Base-by-base conservation (phyloP, 352 stramenopile species). In the Phytophthora ohioensis region DNA sequence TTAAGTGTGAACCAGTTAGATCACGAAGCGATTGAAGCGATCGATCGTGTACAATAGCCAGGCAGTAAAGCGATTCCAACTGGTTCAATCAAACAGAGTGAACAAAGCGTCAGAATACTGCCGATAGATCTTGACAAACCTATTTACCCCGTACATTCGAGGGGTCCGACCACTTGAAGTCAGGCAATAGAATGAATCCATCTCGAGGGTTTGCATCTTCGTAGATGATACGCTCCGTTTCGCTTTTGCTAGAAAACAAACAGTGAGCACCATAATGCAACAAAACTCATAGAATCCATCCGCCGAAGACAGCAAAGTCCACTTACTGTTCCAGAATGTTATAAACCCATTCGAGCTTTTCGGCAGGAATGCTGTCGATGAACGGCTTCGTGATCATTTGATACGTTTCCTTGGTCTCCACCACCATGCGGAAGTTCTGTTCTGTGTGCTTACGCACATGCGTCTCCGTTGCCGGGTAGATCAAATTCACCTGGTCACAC, bases 321-420 rank as follows among this genome's bases (percentile, higher is more conserved):
- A 80, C 88, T 78, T 82, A 96, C 89, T 92, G 80, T 3, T 94
- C 85, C 42, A 96, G 68, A 60, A 96, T 96, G 60, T 96, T 96
- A 79, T 94, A 94, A 43, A 96, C 81, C 89, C 89, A 96, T 48
- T 94, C 85, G 57, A 96, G 81, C 54, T 92, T 94, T 49, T 91
- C 84, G 21, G 52, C 43, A 0, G 87, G 89, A 57, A 95, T 79
- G 62, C 69, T 94, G 36, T 91, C 80, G 17, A 96, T 96, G 68
- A 81, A 94, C 53, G 85, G 81, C 63, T 74, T 73, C 31, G 87
- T 96, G 39, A 95, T 81, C 52, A 67, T 74, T 35, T 90, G 71
- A 75, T 96, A 96, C 15, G 91, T 63, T n/a, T 80, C 74, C 48
- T 85, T 82, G n/a, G 89, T 95, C 73, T 96, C 89, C 27, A 86